These are phyloP conservation scores for Russula vinacea DNA, from an alignment of 768 basidiomycete species.

Conservation along the genomic window DNA sequence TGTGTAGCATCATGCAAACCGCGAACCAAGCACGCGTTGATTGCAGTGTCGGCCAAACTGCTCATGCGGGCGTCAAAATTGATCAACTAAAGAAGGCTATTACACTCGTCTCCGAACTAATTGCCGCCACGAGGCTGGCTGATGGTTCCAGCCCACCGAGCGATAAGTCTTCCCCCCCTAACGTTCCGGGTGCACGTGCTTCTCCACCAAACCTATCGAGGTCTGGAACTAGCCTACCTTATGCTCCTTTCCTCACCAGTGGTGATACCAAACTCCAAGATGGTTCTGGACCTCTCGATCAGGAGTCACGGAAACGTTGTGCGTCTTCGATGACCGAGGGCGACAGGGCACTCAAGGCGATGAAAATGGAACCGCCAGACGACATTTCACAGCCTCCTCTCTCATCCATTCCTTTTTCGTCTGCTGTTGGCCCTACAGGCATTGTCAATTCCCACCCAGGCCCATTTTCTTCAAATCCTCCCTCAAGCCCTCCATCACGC, in stretches of 20 bases:
- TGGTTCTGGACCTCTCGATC: slow-evolving; percentile 39
- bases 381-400: slow-evolving; percentile 36
- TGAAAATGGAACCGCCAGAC: slow-evolving; percentile 50
- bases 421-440: slow-evolving; percentile 26
- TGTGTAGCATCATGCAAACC: slow-evolving; percentile 55
- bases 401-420: slow-evolving; percentile 29
- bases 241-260: slow-evolving; percentile 28
- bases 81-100: slow-evolving; percentile 57
- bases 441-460: slow-evolving; percentile 24
- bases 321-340: slow-evolving; percentile 48
- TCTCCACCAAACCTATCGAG: slow-evolving; percentile 27
- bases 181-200: slow-evolving; percentile 20
- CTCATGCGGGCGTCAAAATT: slow-evolving; percentile 50
- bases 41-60: slow-evolving; percentile 46
- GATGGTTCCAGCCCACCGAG: slow-evolving; percentile 38
- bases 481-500: slow-evolving; percentile 34
- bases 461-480: slow-evolving; percentile 29
- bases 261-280: slow-evolving; percentile 34
- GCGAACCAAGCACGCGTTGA: slow-evolving; percentile 55
- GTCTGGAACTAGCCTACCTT: slow-evolving; percentile 22
- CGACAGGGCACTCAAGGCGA: slow-evolving; percentile 43
- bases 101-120: slow-evolving; percentile 51
- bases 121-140: slow-evolving; percentile 44
- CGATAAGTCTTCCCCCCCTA: slow-evolving; percentile 25
- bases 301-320: slow-evolving; percentile 48